Percentiles rank a stretch among this genome's conserved stretches.
These are phyloP conservation scores for Penicillium griseofulvum DNA, from an alignment of 2,329 filamentous ascomycete genomes.

Conservation along the genomic window DNA sequence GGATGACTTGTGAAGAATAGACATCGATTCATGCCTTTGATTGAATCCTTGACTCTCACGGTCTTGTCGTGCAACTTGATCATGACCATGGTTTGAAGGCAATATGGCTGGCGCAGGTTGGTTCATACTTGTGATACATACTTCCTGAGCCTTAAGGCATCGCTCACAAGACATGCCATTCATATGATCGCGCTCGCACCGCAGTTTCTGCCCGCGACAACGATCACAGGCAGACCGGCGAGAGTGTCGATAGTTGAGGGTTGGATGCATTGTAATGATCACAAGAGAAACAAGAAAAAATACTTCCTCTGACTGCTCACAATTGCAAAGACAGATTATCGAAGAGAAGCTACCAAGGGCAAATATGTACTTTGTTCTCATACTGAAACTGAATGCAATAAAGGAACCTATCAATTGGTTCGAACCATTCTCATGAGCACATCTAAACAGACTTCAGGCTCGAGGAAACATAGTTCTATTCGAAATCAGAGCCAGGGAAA, in stretches of 20 bases:
- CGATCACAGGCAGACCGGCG: constrained; percentile 25
- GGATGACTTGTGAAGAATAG: constrained; percentile 15
- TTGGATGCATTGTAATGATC: constrained; percentile 14
- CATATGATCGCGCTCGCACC: constrained; percentile 23
- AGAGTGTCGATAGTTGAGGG: constrained; percentile 22
- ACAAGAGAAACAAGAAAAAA: no score
- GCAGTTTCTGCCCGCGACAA: constrained; percentile 25
- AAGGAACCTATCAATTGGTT: neutral
- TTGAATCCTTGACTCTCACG: neutral
- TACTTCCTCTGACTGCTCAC: neutral
- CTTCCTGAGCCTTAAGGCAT: constrained; percentile 25
- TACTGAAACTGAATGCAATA: neutral
- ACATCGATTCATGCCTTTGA: constrained; percentile 1
- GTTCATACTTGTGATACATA: constrained; percentile 21
- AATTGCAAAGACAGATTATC: neutral
- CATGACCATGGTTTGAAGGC: neutral
- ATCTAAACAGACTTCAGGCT: constrained; percentile 2
- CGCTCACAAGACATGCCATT: constrained; percentile 23
- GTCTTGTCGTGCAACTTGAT: constrained; percentile 1
- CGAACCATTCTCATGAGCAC: neutral
- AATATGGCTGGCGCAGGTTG: constrained; percentile 10
- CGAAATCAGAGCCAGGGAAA: neutral
- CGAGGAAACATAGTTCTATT: constrained; percentile 1
- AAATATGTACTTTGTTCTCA: constrained; percentile 1
- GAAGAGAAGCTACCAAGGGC: neutral